Evolutionary conservation across 331 rosid genomes (phyloP).

Genomic region (Dryas integrifolia): DNA sequence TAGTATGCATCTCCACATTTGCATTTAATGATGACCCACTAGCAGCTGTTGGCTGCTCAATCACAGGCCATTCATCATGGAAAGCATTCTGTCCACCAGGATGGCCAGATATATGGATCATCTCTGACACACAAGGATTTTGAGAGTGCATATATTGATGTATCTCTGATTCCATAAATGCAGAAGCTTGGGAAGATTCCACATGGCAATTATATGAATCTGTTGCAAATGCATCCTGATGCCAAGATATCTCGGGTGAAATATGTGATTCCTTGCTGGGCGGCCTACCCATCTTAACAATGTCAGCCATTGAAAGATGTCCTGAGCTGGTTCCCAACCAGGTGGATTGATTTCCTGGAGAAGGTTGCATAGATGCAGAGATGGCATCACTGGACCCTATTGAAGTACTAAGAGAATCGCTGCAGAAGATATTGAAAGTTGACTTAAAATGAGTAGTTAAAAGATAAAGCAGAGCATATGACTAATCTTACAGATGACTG

Average conservation of each 20-base stretch:
- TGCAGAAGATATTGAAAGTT: constrained; percentile 41
- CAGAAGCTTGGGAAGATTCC: constrained; percentile 35
- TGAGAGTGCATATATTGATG: constrained; percentile 25
- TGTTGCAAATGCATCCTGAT: constrained; percentile 29
- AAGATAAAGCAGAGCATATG: background rate
- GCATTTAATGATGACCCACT: constrained; percentile 22
- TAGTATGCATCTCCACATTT: constrained; percentile 20
- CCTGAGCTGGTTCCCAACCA: constrained; percentile 35
- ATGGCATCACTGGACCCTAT: constrained; percentile 33
- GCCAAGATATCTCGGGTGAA: constrained; percentile 20
- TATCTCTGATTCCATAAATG: constrained; percentile 14
- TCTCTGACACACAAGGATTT: constrained; percentile 22
- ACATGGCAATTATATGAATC: constrained; percentile 21
- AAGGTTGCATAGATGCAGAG: constrained; percentile 32
- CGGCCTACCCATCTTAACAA: constrained; percentile 54
- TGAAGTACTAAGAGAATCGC: constrained; percentile 41
- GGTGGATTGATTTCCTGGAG: constrained; percentile 36
- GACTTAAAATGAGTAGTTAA: constrained; percentile 15
- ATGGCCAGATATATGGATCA: background rate
- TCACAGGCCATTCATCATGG: constrained; percentile 44
- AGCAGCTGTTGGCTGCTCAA: constrained; percentile 39
- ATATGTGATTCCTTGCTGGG: constrained; percentile 20
- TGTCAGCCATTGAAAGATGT: constrained; percentile 63
- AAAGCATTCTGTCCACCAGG: constrained; percentile 29
- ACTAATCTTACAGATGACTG: background rate